phyloP scores from a whole-genome alignment of 2,329 filamentous ascomycete genomes.

The Zymoseptoria crescenta region DNA sequence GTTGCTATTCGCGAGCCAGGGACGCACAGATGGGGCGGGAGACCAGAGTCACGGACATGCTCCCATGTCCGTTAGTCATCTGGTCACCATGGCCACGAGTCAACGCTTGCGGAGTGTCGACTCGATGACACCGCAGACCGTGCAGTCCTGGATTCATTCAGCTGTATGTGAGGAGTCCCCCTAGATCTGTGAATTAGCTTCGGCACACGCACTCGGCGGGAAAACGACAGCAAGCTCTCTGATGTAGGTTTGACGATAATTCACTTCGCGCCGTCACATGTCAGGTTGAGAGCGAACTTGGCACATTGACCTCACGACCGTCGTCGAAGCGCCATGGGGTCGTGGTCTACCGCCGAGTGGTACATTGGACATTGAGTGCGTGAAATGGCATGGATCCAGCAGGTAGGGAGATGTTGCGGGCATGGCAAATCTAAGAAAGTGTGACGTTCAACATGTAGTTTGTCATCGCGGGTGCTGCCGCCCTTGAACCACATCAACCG shows the following conservation, averaged over 20 bases:
- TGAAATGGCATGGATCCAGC: too few relatives aligned
- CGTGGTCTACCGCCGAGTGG: too few relatives aligned
- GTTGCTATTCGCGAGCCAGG: background rate
- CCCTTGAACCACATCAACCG: background rate
- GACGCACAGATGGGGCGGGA: background rate
- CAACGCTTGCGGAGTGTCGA: background rate
- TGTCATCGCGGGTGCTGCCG: background rate
- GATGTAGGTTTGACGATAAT: background rate
- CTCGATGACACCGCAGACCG: background rate
- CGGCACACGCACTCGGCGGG: too few relatives aligned
- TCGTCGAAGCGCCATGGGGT: too few relatives aligned
- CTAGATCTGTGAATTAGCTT: background rate
- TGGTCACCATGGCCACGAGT: background rate
- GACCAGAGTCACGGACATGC: background rate
- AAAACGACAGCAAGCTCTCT: too few relatives aligned
- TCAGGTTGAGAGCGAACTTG: too few relatives aligned
- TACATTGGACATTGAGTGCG: too few relatives aligned
- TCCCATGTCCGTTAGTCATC: background rate
- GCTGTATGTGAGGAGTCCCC: background rate
- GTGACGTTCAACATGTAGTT: background rate
- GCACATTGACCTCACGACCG: too few relatives aligned
- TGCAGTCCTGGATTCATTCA: background rate
- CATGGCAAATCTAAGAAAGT: too few relatives aligned
- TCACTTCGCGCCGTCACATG: background rate
- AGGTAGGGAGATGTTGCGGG: too few relatives aligned